phyloP scores from a whole-genome alignment of 2,329 filamentous ascomycete genomes.

The Pseudogymnoascus verrucosus region DNA sequence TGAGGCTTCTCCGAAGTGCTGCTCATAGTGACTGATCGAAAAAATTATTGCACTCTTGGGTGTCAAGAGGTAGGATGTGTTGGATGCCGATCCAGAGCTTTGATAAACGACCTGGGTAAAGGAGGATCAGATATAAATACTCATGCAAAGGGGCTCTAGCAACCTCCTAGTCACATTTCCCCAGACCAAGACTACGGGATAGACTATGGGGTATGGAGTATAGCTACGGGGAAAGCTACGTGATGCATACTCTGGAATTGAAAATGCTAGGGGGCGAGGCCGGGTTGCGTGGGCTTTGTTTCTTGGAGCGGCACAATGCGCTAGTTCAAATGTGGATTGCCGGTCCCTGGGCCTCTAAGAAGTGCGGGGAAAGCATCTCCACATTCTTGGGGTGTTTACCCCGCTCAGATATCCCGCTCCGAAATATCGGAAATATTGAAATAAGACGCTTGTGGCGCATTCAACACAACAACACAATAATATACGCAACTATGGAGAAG shows the following conservation, averaged over 20 bases:
- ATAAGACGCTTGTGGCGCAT: not conserved
- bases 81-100: not conserved
- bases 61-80: not conserved
- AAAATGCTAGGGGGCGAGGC: not conserved
- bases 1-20: not conserved
- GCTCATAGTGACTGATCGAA: not conserved
- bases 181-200: not conserved
- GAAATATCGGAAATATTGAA: not conserved
- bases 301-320: not conserved
- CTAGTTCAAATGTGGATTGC: not conserved
- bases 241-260: not conserved
- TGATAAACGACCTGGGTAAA: not conserved
- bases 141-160: not conserved
- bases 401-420: not conserved
- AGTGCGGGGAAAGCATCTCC: not conserved
- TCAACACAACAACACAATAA: not conserved
- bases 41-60: not conserved
- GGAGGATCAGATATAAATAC: not conserved
- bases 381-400: not conserved
- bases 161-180: not conserved
- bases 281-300: not conserved
- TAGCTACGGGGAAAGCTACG: not conserved
- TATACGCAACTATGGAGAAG: not conserved
- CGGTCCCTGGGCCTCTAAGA: not conserved
- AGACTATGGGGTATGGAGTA: not conserved